Base-by-base conservation (phyloP, 176 grass and related monocot species). In the Musa acuminata region DNA sequence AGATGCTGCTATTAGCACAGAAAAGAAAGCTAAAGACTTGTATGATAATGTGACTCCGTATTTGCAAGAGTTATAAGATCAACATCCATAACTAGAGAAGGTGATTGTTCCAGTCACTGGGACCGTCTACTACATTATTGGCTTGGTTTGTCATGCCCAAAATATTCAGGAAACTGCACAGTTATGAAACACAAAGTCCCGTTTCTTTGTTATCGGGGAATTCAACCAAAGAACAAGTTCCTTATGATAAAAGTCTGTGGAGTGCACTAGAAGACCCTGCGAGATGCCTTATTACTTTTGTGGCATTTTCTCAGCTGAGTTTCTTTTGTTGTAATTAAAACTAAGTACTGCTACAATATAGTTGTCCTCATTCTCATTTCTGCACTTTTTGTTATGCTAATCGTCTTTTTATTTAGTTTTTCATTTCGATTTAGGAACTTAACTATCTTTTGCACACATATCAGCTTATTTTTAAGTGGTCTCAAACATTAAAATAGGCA, bases 141-240 rank as follows among this genome's bases (percentile, higher is more conserved):
- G 90, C 90, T 43, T 98, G 95, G 95, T 93, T 89, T 78, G 82
- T 91, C 69, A 89, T 98, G 95, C 95, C 95, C 51, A 83, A 85
- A 49, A 71, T 98, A 77, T 83, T 98, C 55, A 88, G 72, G 82
- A 82, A 85, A 74, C 48, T 98, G 80, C 95, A 98, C 75, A 89
- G 91, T 51, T 98, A 91, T 69, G 72, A 84, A 11, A 83, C 86
- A 55, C 73, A 77, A 19, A 90, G 69, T 83, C 82, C 84, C 69
- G 71, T 98, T 80, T 57, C 79, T 72, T 67, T 83, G 62, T 85
- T 98, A 74, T 67, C 87, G 71, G 80, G 86, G 12, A 85, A 59
- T 19, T 80, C 81, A 68, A 75, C 74, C 27, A 87, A 80, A 13
- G 79, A 80, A 24, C 83, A 91, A 77, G 58, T 82, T 83, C 73